Percentiles rank a stretch among this genome's conserved stretches.
Conservation (phyloP, 2,329 filamentous ascomycete genomes). For the Penicillium vulpinum region DNA sequence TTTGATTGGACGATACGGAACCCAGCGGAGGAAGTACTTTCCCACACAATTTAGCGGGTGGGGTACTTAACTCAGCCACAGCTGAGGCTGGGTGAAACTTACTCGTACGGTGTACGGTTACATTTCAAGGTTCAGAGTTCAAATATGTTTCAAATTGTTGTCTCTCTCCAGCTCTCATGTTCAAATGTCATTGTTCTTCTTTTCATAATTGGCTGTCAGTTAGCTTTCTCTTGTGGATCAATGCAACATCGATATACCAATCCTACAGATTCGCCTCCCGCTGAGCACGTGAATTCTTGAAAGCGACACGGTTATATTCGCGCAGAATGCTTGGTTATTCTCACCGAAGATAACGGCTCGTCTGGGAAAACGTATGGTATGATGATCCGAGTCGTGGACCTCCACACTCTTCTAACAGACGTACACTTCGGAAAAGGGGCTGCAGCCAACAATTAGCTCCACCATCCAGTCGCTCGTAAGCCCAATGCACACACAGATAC, state of each 20-base stretch:
- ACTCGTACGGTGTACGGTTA: conserved; percentile 2
- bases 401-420: conserved; percentile 39
- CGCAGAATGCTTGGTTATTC: conserved; percentile 31
- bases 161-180: conserved; percentile 6
- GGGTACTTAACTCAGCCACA: conserved; percentile 17
- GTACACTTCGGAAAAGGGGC: conserved; percentile 34
- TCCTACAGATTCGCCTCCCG: conserved; percentile 11
- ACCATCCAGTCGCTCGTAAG: conserved; percentile 35
- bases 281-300: conserved; percentile 18
- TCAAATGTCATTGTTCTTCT: neutral
- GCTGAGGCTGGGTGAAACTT: conserved; percentile 10
- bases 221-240: neutral
- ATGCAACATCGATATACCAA: conserved; percentile 1
- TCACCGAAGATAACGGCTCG: conserved; percentile 29
- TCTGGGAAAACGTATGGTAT: conserved; percentile 34
- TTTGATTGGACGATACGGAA: conserved; percentile 16
- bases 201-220: no score
- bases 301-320: conserved; percentile 39
- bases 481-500: conserved; percentile 36
- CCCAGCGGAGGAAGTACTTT: conserved; percentile 10
- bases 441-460: conserved; percentile 32
- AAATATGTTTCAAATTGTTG: conserved; percentile 10
- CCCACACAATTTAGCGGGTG: conserved; percentile 9
- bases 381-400: conserved; percentile 38
- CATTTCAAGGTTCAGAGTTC: neutral